phyloP scores from a whole-genome alignment of 768 basidiomycete species.

The Agaricus sinodeliciosus region DNA sequence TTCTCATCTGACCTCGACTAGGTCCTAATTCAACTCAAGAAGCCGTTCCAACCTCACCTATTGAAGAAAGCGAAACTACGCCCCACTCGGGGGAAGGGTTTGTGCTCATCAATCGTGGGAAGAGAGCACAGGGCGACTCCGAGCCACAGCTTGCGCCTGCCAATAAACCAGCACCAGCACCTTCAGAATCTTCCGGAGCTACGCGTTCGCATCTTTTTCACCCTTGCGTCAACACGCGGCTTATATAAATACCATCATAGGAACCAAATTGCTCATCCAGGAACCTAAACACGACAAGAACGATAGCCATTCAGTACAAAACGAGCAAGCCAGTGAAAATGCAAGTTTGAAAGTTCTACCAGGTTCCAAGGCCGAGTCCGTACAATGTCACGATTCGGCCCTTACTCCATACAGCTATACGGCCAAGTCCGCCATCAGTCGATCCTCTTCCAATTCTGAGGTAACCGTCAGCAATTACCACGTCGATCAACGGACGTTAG shows the following conservation, averaged over 20 bases:
- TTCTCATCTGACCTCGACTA: background rate
- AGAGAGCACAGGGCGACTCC: background rate
- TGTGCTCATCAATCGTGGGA: constrained; percentile 8
- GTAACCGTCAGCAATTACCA: background rate
- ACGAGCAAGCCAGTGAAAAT: background rate
- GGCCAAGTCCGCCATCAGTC: background rate
- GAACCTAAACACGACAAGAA: too few relatives aligned
- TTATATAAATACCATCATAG: too few relatives aligned
- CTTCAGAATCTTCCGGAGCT: background rate
- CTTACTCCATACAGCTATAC: constrained; percentile 4
- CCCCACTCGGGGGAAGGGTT: constrained; percentile 1
- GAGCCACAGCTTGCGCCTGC: background rate
- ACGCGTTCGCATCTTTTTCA: background rate
- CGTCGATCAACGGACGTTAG: background rate
- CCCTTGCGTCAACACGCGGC: background rate
- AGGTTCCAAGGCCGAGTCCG: background rate
- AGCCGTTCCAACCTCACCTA: background rate
- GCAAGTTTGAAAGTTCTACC: constrained; percentile 4
- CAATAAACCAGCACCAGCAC: background rate
- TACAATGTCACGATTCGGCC: background rate
- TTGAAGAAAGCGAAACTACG: constrained; percentile 7
- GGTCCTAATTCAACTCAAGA: constrained; percentile 1
- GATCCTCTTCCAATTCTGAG: background rate
- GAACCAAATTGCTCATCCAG: too few relatives aligned
- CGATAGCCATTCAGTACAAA: background rate